Evolutionary conservation across 23 red algal species (phyloP).

Genomic region (Gracilaria gracilis): DNA sequence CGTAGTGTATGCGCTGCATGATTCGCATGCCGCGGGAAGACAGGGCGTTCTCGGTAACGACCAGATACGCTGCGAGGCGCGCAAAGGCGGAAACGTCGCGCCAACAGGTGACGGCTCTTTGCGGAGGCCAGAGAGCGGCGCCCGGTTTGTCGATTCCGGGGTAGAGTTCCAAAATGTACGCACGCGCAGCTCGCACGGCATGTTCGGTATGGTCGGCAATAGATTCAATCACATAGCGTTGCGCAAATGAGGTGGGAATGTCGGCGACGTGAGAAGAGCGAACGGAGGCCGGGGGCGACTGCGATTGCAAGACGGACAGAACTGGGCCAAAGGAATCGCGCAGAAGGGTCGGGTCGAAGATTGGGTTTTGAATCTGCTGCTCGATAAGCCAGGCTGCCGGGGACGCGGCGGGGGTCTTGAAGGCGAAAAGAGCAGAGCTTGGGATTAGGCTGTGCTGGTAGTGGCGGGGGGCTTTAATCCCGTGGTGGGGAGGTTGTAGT

Average conservation of each 20-base stretch:
- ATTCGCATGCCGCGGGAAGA: slow-evolving; percentile 20
- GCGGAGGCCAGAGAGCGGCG: slow-evolving; percentile 35
- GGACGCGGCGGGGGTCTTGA: background rate
- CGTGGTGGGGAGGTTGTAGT: too few relatives aligned
- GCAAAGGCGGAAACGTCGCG: slow-evolving; percentile 51
- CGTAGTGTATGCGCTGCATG: slow-evolving; percentile 54
- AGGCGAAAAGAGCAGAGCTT: background rate
- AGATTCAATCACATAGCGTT: background rate
- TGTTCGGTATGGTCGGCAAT: slow-evolving; percentile 6
- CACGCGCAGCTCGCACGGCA: slow-evolving; percentile 20
- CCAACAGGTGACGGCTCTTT: slow-evolving; percentile 66
- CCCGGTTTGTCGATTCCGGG: slow-evolving; percentile 47
- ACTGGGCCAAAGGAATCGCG: background rate
- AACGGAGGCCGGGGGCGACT: slow-evolving; percentile 32
- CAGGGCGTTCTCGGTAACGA: background rate
- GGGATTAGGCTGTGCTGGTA: background rate
- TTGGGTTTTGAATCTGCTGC: slow-evolving; percentile 20
- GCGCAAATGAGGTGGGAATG: background rate
- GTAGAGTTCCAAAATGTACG: background rate
- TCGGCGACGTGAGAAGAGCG: background rate
- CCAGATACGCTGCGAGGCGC: slow-evolving; percentile 44
- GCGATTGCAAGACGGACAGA: background rate
- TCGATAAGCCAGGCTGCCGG: background rate
- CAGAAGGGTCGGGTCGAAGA: slow-evolving; percentile 6
- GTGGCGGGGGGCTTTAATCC: background rate